Conservation (phyloP, 805 yeast species). For the Candida krabiensis region DNA sequence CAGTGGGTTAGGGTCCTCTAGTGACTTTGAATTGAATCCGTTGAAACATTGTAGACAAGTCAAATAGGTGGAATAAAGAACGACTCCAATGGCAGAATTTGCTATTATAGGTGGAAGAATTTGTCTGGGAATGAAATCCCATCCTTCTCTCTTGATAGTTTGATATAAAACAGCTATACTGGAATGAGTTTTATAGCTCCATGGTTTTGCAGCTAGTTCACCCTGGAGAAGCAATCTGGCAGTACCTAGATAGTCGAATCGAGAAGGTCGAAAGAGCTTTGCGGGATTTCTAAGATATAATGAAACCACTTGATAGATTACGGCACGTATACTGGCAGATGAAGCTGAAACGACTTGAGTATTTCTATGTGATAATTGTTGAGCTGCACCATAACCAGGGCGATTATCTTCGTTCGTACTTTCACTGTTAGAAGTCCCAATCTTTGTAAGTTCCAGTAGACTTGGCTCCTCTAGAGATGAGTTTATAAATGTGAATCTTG, state of each 20-base stretch:
- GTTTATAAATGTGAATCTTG: slow-evolving; percentile 2
- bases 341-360: slow-evolving; percentile 69
- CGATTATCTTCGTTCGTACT: slow-evolving; percentile 1
- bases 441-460: not conserved
- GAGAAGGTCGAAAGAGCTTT: slow-evolving; percentile 84
- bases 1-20: slow-evolving; percentile 34
- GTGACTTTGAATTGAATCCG: slow-evolving; percentile 17
- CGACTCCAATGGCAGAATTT: slow-evolving; percentile 85
- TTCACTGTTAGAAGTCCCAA: not conserved
- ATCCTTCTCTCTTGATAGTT: slow-evolving; percentile 76
- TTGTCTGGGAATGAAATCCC: slow-evolving; percentile 83
- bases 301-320: slow-evolving; percentile 74
- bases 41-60: slow-evolving; percentile 45
- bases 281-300: slow-evolving; percentile 80
- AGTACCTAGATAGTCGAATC: slow-evolving; percentile 82
- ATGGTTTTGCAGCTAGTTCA: slow-evolving; percentile 46
- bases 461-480: slow-evolving; percentile 6
- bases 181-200: slow-evolving; percentile 68
- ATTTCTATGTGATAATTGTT: slow-evolving; percentile 37
- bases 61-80: slow-evolving; percentile 80
- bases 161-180: slow-evolving; percentile 69
- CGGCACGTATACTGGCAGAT: slow-evolving; percentile 84
- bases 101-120: slow-evolving; percentile 86
- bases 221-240: slow-evolving; percentile 54
- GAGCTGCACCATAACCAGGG: slow-evolving; percentile 7